phyloP scores from a whole-genome alignment of 1,139 yeast genomes.

The Zhuliangozyma parablackwelliae region DNA sequence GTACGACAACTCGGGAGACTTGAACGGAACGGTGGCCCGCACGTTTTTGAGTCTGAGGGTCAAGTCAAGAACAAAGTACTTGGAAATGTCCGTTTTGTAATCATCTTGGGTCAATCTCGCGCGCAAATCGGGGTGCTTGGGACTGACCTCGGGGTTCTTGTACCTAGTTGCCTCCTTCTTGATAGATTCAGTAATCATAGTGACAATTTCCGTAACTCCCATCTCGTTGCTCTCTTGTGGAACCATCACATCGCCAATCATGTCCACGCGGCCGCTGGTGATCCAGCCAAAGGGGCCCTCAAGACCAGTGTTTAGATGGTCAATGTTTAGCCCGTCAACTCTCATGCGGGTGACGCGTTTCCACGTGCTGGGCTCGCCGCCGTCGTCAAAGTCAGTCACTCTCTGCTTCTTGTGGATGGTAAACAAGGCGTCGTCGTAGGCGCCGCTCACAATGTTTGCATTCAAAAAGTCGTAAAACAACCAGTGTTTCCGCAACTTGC shows the following conservation, averaged over 20 bases:
- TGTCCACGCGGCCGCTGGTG: constrained; percentile 82
- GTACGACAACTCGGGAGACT: constrained; percentile 78
- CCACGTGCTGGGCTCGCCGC: constrained; percentile 27
- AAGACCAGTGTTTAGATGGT: constrained; percentile 84
- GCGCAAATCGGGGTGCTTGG: constrained; percentile 28
- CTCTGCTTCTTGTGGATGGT: constrained; percentile 80
- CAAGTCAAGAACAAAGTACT: constrained; percentile 72
- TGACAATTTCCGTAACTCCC: constrained; percentile 37
- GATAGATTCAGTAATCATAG: constrained; percentile 35
- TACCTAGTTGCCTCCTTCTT: constrained; percentile 38
- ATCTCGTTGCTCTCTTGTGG: constrained; percentile 56
- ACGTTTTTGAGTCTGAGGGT: constrained; percentile 78
- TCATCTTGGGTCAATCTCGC: constrained; percentile 23
- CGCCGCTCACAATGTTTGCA: constrained; percentile 83
- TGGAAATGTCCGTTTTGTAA: constrained; percentile 30
- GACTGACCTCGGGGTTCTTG: constrained; percentile 30
- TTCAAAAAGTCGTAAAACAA: constrained; percentile 79
- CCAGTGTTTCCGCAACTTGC: constrained; percentile 86
- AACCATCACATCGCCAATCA: constrained; percentile 84
- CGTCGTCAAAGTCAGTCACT: constrained; percentile 34
- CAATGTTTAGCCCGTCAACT: constrained; percentile 79
- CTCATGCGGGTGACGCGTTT: constrained; percentile 72
- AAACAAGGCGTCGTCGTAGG: constrained; percentile 88
- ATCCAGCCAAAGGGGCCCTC: constrained; percentile 98
- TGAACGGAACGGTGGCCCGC: constrained; percentile 82